phyloP scores from a whole-genome alignment of 2,329 filamentous ascomycete genomes.

The Teratosphaeria pseudoeucalypti region DNA sequence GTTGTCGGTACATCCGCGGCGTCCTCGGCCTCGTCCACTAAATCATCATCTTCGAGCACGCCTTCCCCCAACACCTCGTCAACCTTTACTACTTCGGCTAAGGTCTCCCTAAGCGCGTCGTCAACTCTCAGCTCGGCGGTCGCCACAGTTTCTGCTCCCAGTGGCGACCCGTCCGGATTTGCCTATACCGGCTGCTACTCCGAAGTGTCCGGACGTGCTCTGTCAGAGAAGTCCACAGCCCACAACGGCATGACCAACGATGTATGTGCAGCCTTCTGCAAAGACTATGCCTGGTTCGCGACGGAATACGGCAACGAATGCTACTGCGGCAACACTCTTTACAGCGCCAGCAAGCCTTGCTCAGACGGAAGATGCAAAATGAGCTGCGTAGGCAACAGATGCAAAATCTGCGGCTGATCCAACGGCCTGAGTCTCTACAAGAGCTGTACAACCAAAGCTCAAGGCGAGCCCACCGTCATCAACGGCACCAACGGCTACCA shows the following conservation, averaged over 20 bases:
- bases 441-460: conserved; percentile 2
- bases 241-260: conserved; percentile 1
- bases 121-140: not conserved
- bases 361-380: conserved; percentile 11
- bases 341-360: conserved; percentile 9
- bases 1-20: conserved; percentile 3
- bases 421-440: conserved; percentile 17
- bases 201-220: not conserved
- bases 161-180: not conserved
- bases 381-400: conserved; percentile 18
- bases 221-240: not conserved
- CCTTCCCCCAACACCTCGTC: not conserved
- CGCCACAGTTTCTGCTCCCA: not conserved
- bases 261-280: conserved; percentile 5
- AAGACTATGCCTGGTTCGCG: conserved; percentile 9
- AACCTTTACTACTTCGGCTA: not conserved
- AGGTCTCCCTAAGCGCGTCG: not conserved
- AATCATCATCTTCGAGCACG: conserved; percentile 15
- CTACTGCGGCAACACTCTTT: conserved; percentile 15
- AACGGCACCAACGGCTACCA: not conserved
- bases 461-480: not conserved
- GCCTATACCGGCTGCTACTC: not conserved
- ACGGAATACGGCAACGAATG: conserved; percentile 18
- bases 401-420: conserved; percentile 15
- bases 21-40: conserved; percentile 20